Base-by-base conservation (phyloP, 805 yeast genomes). In the Yamadazyma phyllophila region DNA sequence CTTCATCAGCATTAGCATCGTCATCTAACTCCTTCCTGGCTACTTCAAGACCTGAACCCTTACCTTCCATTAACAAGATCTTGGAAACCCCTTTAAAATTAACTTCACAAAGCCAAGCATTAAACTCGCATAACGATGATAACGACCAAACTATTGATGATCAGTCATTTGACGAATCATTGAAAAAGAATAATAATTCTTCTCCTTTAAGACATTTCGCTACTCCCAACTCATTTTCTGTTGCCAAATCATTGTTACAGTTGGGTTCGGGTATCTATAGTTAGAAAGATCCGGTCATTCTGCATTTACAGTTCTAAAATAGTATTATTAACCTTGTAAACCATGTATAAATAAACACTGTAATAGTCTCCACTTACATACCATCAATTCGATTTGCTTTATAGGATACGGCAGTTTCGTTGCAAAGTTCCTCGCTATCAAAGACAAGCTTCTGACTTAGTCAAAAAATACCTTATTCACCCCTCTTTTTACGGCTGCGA, bases 151-250 rank as follows among this genome's bases (percentile, higher is more conserved):
- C 54, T 38, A 53, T 53, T 34, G 53, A 53, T 47, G 64, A 59
- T 39, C 61, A 58, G 32, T 56, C 63, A 39, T 57, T 57, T 33
- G 55, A 50, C 44, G 55, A 47, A 31, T 48, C 49, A 14, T 10
- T 42, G 26, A 44, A 44, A 13, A 38, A 48, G 26, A 53, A 50
- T 29, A 53, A 50, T 29, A 46, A 67, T 42, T 55, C 63, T 26
- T 67, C 73, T 36, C 75, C 76, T 4, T 52, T 66, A 32, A 64
- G 49, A 46, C 58, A 59, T 38, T 67, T 69, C 44, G 73, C 73
- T n/a, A 71, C 77, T 15, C 77, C 77, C 41, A 71, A 69, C 56
- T 66, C 73, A 43, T 71, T 71, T 48, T 63, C 68, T 41, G 74
- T 71, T 44, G 77, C 77, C 32, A 71, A 69, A 55, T 68, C 74